phyloP scores from a whole-genome alignment of 441 rosid species.

The Kokia cookei region DNA sequence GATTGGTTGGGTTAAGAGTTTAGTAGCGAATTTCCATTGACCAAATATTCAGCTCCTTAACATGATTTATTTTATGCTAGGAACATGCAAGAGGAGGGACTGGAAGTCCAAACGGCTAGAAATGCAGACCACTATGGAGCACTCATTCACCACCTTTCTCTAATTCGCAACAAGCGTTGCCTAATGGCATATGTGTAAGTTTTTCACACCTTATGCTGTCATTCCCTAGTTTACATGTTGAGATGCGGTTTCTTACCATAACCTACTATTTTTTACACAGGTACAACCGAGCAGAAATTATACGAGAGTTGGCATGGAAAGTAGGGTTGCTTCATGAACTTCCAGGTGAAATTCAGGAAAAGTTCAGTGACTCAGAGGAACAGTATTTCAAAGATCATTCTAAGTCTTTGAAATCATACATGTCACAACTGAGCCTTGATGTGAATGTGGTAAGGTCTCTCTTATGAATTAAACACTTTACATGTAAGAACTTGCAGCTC shows the following conservation, averaged over 20 bases:
- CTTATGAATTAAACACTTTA: not conserved
- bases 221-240: not conserved
- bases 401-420: constrained; percentile 56
- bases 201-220: not conserved
- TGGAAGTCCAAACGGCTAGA: constrained; percentile 69
- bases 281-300: constrained; percentile 73
- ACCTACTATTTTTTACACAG: constrained; percentile 28
- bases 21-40: not conserved
- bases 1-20: not conserved
- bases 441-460: constrained; percentile 63
- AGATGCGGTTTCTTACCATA: not conserved
- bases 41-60: not conserved
- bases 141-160: constrained; percentile 75
- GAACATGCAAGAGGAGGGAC: constrained; percentile 83
- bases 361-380: constrained; percentile 62
- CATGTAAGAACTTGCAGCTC: not conserved
- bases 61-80: constrained; percentile 22
- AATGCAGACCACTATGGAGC: constrained; percentile 90
- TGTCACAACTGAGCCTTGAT: constrained; percentile 62
- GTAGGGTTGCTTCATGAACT: constrained; percentile 73
- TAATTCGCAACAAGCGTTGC: constrained; percentile 84
- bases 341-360: constrained; percentile 70
- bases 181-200: constrained; percentile 80
- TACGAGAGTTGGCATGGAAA: constrained; percentile 69
- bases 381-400: constrained; percentile 65